Base-by-base conservation (phyloP, 2,329 filamentous ascomycete species). In the Epichloe hybrida region DNA sequence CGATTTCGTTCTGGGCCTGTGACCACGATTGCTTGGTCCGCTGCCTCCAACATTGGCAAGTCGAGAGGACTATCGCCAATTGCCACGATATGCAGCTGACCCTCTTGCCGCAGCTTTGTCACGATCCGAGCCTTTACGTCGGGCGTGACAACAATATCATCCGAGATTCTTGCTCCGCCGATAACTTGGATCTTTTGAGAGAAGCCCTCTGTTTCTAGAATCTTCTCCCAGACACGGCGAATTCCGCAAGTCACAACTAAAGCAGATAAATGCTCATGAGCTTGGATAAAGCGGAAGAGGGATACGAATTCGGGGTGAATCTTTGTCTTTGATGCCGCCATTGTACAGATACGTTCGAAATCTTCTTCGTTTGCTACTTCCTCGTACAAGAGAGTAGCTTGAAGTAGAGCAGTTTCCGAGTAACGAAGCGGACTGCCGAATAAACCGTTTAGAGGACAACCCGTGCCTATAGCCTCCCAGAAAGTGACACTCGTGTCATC, bases 41-140 rank as follows among this genome's bases (percentile, higher is more conserved):
- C 80, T 36, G 63, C 56, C 2, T 54, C 55, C 12, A 84, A 55
- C 80, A 84, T 84, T 0, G 65, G 61, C 17, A 84, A 39, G 55
- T 84, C 81, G 6, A 81, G 53, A 0, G 68, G 68, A 55, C 79
- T 79, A 56, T 83, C 79, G n/a, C 80, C 79, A 55, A 84, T 79
- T 0, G 76, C 80, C 60, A 66, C 73, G 17, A 81, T 73, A 71
- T 43, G 78, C 69, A 69, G 43, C 0, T 62, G 3, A 40, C 71
- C 54, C 0, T 17, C 17, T 0, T 65, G 27, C 49, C 62, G 64
- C 20, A 82, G 58, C 2, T 58, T 64, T 1, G 48, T 48, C 1
- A 80, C 74, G 23, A 82, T 41, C 0, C 56, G 57, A 2, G 64
- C 71, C 59, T 84, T 84, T 20, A 75, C 62, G 0, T 53, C 56